Conservation (phyloP, 495 filamentous ascomycete species). For the Xylaria venustula region DNA sequence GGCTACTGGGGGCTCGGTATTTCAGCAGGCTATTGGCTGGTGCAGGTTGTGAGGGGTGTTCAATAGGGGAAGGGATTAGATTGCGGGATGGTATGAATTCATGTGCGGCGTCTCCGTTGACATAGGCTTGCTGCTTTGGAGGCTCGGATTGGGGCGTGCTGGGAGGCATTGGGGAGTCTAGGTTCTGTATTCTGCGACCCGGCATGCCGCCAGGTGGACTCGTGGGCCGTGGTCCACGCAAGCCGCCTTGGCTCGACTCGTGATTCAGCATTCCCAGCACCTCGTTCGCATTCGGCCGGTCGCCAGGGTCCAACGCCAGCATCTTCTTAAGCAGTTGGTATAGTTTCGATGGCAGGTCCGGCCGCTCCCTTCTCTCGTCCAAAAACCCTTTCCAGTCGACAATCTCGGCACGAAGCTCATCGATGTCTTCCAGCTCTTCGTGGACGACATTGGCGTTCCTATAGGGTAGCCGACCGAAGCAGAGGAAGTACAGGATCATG, state of each 20-base stretch:
- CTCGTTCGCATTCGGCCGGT: constrained; percentile 81
- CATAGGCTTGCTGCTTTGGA: constrained; percentile 24
- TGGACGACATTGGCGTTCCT: constrained; percentile 75
- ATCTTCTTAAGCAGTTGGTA: constrained; percentile 81
- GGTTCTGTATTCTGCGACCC: constrained; percentile 52
- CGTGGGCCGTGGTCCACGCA: constrained; percentile 32
- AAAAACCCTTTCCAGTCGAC: constrained; percentile 82
- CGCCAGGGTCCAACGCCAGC: constrained; percentile 71
- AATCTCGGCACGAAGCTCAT: constrained; percentile 83
- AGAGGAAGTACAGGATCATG: constrained; percentile 98
- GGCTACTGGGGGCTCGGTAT: constrained; percentile 24
- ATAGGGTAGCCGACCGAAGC: constrained; percentile 89
- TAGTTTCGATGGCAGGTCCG: constrained; percentile 82
- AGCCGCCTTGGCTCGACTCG: constrained; percentile 47
- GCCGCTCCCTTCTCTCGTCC: constrained; percentile 66
- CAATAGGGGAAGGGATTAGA: constrained; percentile 27
- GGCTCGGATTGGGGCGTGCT: constrained; percentile 45
- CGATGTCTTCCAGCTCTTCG: constrained; percentile 93
- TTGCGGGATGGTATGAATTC: constrained; percentile 32
- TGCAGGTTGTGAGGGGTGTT: constrained; percentile 26
- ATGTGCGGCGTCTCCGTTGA: constrained; percentile 16
- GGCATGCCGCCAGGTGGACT: constrained; percentile 32
- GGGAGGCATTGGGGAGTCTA: constrained; percentile 53
- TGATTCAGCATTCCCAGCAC: constrained; percentile 79
- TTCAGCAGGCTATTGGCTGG: constrained; percentile 31